These are phyloP conservation scores for Piper longum DNA, from an alignment of 164 flowering plant species.

Conservation along the genomic window DNA sequence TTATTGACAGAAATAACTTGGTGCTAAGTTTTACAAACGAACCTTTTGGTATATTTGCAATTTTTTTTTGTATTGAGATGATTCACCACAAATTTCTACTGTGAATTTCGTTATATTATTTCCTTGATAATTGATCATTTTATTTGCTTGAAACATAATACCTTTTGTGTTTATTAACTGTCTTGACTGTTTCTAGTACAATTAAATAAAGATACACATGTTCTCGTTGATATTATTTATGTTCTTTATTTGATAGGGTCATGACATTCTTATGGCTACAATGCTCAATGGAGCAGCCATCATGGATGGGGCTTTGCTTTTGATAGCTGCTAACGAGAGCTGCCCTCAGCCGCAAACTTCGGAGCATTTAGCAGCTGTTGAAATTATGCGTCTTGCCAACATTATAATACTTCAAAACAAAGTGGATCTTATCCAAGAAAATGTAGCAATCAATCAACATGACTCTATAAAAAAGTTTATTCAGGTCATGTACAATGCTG, in stretches of 20 bases:
- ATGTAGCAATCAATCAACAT: constrained; percentile 84
- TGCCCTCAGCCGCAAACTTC: constrained; percentile 97
- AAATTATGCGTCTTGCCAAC: constrained; percentile 89
- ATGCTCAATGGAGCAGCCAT: constrained; percentile 99
- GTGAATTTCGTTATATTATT: no score
- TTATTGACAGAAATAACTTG: no score
- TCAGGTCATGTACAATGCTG: constrained; percentile 21
- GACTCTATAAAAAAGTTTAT: constrained; percentile 80
- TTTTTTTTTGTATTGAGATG: no score
- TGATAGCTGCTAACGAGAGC: constrained; percentile 92
- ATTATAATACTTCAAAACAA: constrained; percentile 91
- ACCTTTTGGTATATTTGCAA: no score
- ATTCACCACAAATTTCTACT: no score
- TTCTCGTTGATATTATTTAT: neutral
- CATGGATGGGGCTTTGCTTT: constrained; percentile 96
- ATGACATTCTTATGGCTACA: constrained; percentile 98
- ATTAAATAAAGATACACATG: no score
- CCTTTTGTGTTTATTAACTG: no score
- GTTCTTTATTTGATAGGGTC: constrained; percentile 37
- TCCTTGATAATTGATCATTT: no score
- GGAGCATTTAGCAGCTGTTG: constrained; percentile 94
- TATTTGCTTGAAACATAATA: no score
- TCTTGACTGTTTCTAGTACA: no score
- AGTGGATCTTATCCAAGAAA: constrained; percentile 89
- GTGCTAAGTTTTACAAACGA: no score